Base-by-base conservation (phyloP, 2,329 filamentous ascomycete species). In the Colletotrichum paranaense region DNA sequence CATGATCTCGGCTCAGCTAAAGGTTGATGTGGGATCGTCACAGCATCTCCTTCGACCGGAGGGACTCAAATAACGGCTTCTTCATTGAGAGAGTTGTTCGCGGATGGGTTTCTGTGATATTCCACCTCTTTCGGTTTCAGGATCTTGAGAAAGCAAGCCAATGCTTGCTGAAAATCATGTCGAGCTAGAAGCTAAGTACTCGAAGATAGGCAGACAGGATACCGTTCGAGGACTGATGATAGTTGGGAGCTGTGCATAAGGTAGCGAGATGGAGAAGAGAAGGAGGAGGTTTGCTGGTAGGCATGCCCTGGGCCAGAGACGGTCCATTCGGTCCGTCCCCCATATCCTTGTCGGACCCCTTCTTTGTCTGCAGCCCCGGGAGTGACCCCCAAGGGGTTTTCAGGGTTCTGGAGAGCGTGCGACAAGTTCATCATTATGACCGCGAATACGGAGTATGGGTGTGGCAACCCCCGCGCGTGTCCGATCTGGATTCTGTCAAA, bases 401-500 rank as follows among this genome's bases (percentile, higher is more conserved):
- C 42, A 19, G 16, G 14, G 30, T 6, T 16, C 30, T n/a, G 22
- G 42, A 24, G 30, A 42, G 32, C 42, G 57, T 46, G 42, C 16
- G n/a, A 22, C 11, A 19, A 30, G 57, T n/a, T 42, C 49, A 63
- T 68, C 49, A 38, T 56, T 28, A 49, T 68, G 68, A 53, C 46
- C 16, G 49, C 52, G 26, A 26, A 7, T 26, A 35, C 26, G 12
- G 16, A 26, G 11, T n/a, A 35, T 22, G 12, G 16, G 56, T 32
- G 55, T 35, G 22, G 42, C 22, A 30, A 9, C 12, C 12, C 24
- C 19, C n/a, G n/a, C 30, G 30, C 28, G 46, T 64, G 58, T 57
- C 56, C 67, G 72, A 75, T 75, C 72, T 60, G 60, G 26, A 60
- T 68, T 71, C 58, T 67, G 57, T 72, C 72, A 55, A 63, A 58